These are phyloP conservation scores for Hymenotorrendiella dingleyae DNA, from an alignment of 2,329 filamentous ascomycete species.

Conservation along the genomic window DNA sequence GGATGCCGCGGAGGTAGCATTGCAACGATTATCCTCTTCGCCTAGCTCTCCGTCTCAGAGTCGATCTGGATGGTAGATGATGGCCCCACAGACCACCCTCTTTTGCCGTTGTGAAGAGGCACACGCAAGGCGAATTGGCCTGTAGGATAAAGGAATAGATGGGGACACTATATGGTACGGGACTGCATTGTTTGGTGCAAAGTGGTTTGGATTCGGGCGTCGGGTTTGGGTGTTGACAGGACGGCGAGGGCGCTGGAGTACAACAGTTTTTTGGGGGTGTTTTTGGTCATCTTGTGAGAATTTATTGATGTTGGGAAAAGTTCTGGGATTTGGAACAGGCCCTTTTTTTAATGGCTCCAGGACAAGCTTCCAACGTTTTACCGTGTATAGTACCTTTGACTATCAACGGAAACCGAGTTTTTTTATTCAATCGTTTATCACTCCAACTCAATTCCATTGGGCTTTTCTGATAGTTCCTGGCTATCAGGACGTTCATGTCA, in stretches of 20 bases:
- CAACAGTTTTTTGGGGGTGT: not conserved
- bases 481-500: too few relatives aligned
- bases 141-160: constrained; percentile 26
- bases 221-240: constrained; percentile 26
- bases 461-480: too few relatives aligned
- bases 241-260: constrained; percentile 23
- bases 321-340: too few relatives aligned
- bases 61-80: constrained; percentile 33
- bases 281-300: not conserved
- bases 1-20: constrained; percentile 80
- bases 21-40: constrained; percentile 48
- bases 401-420: too few relatives aligned
- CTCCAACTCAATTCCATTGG: too few relatives aligned
- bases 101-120: not conserved
- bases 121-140: constrained; percentile 14
- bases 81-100: too few relatives aligned
- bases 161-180: constrained; percentile 15
- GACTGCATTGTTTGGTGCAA: constrained; percentile 28
- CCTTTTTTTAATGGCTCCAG: too few relatives aligned
- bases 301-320: not conserved
- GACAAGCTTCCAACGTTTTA: too few relatives aligned
- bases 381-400: too few relatives aligned
- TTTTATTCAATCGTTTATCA: too few relatives aligned
- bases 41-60: constrained; percentile 38
- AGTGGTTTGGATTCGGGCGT: constrained; percentile 25